Percentiles rank a stretch among this genome's conserved stretches.
Conservation (phyloP, 768 basidiomycete genomes). For the Pisolithus orientalis region DNA sequence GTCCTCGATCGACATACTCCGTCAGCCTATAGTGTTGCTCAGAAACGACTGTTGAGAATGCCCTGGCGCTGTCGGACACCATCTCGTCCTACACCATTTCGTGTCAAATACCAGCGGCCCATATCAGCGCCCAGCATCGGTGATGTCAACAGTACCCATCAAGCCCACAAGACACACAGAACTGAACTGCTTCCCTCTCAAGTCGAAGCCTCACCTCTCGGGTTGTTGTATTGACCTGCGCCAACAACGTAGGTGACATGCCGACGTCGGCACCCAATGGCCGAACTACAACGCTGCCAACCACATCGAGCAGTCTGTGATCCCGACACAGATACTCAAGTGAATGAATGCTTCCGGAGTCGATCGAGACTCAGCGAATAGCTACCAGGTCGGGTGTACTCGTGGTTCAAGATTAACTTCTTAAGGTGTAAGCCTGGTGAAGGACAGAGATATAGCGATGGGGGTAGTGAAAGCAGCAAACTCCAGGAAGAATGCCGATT, state of each 20-base stretch:
- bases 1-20: too few species aligned
- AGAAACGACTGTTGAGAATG: too few species aligned
- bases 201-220: background rate
- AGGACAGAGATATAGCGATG: background rate
- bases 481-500: too few species aligned
- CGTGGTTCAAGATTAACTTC: background rate
- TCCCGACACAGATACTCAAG: conserved; percentile 1
- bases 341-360: background rate
- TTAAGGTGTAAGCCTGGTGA: background rate
- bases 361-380: background rate
- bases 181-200: background rate
- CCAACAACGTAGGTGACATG: background rate
- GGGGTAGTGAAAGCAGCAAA: background rate
- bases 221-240: background rate
- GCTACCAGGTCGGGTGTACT: background rate
- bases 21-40: conserved; percentile 9
- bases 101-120: too few species aligned
- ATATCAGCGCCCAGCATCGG: too few species aligned
- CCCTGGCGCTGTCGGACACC: background rate
- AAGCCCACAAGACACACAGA: background rate
- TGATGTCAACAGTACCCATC: too few species aligned
- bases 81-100: background rate
- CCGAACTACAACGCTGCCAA: too few species aligned
- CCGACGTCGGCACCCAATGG: background rate
- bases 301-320: too few species aligned